These are phyloP conservation scores for Catenaria anguillulae DNA, from an alignment of 371 early-diverging fungal genomes.

Conservation along the genomic window DNA sequence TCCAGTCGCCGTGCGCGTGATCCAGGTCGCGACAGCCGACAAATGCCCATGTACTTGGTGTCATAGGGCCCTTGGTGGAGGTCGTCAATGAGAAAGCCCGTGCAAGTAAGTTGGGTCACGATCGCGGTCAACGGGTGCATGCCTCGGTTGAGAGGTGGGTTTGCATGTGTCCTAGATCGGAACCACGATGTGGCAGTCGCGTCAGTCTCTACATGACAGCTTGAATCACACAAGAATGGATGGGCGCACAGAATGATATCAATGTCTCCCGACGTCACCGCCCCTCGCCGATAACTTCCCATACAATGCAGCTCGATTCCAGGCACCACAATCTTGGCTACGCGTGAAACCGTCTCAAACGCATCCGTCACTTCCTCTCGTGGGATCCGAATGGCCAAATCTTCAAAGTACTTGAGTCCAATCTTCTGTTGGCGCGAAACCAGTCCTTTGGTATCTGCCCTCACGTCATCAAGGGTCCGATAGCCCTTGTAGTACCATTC, in stretches of 20 bases:
- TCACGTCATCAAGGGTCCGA: slow-evolving; percentile 22
- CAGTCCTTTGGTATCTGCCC: slow-evolving; percentile 6
- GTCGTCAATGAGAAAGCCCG: slow-evolving; percentile 15
- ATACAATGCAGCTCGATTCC: slow-evolving; percentile 15
- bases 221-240: background rate
- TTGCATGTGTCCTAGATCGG: slow-evolving; percentile 4
- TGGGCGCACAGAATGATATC: slow-evolving; percentile 18
- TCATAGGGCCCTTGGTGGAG: slow-evolving; percentile 7
- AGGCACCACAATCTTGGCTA: background rate
- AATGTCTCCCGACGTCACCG: slow-evolving; percentile 18
- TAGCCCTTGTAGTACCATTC: slow-evolving; percentile 19
- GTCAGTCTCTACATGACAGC: background rate
- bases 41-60: slow-evolving; percentile 8
- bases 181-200: background rate
- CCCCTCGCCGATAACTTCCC: slow-evolving; percentile 28
- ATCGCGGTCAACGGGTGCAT: slow-evolving; percentile 10
- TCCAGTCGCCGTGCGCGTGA: slow-evolving; percentile 15
- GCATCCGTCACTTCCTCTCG: slow-evolving; percentile 18
- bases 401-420: slow-evolving; percentile 23
- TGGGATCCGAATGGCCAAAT: slow-evolving; percentile 22
- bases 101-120: slow-evolving; percentile 9
- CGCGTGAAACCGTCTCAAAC: slow-evolving; percentile 9
- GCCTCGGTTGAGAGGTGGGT: slow-evolving; percentile 5
- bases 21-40: slow-evolving; percentile 4
- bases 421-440: slow-evolving; percentile 19